Conservation (phyloP, 352 stramenopile genomes). For the Phytophthora boehmeriae region DNA sequence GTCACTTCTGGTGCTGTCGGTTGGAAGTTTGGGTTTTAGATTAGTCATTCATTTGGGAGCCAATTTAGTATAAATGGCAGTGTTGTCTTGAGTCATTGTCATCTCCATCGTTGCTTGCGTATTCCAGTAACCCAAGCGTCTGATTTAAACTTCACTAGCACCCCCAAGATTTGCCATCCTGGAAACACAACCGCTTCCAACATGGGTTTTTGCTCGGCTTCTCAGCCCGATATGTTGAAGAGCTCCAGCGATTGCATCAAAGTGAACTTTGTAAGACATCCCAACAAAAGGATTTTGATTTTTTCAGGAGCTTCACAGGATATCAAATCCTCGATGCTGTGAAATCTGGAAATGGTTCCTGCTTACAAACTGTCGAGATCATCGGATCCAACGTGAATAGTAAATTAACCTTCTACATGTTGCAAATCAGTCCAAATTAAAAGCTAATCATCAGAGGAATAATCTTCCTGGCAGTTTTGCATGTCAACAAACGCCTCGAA, state of each 20-base stretch:
- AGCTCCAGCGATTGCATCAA: not conserved
- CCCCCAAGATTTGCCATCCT: conserved; percentile 1
- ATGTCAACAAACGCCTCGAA: no score
- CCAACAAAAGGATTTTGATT: not conserved
- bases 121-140: conserved; percentile 1
- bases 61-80: not conserved
- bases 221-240: not conserved
- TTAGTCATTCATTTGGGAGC: not conserved
- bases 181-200: not conserved
- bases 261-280: conserved; percentile 1
- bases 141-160: not conserved
- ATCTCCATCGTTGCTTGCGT: not conserved
- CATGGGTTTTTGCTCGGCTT: not conserved
- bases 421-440: no score
- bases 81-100: not conserved
- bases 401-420: no score
- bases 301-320: not conserved
- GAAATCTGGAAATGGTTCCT: no score
- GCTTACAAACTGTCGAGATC: no score
- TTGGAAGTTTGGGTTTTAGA: not conserved
- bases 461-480: no score
- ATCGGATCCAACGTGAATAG: no score
- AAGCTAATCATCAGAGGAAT: no score
- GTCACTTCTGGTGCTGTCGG: not conserved
- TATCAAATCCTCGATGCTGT: not conserved